Percentiles rank a stretch among this genome's conserved stretches.
Evolutionary conservation across 73 alveolate genomes (phyloP).

Genomic region (Paramecium sonneborni): DNA sequence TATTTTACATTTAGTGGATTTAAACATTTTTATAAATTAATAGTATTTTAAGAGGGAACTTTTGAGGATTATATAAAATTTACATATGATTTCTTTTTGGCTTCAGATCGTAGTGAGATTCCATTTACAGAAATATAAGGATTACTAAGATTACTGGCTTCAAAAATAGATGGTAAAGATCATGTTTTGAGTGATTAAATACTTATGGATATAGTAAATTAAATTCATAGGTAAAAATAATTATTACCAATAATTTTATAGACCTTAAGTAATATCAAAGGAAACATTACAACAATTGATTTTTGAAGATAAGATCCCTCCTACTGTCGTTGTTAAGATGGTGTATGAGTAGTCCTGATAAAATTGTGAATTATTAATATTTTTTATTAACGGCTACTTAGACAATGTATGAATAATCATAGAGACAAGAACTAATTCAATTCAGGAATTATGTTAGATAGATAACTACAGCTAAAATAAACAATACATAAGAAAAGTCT

Average conservation of each 20-base stretch:
- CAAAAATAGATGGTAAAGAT: background rate
- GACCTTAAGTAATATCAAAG: background rate
- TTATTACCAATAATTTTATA: no score
- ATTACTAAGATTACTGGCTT: background rate
- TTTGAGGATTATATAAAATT: background rate
- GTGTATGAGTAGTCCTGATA: background rate
- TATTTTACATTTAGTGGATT: background rate
- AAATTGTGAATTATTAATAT: no score
- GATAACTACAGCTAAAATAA: background rate
- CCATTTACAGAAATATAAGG: background rate
- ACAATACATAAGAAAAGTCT: background rate
- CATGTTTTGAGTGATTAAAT: background rate
- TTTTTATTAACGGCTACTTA: background rate
- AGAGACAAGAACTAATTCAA: background rate
- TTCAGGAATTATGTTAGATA: background rate
- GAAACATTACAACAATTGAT: background rate
- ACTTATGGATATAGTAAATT: background rate
- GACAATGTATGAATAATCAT: background rate
- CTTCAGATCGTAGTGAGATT: background rate
- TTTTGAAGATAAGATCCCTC: constrained; percentile 9
- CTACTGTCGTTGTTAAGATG: background rate
- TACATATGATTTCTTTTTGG: background rate
- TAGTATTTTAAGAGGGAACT: background rate
- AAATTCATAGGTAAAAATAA: background rate
- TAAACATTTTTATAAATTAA: background rate